Conservation (phyloP, 441 rosid species). For the Aleurites moluccanus region DNA sequence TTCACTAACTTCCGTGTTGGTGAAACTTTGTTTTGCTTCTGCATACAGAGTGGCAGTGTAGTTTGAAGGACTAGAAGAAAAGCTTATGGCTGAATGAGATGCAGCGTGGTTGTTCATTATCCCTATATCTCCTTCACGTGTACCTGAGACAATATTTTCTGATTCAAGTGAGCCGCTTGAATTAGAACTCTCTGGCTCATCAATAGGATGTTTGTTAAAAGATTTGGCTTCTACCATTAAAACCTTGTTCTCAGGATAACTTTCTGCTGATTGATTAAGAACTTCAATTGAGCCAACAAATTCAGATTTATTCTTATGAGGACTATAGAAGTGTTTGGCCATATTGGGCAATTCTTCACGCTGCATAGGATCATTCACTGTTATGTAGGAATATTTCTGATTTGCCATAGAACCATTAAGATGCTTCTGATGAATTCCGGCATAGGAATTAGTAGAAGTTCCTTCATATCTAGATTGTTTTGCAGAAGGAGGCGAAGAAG, state of each 20-base stretch:
- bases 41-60: conserved; percentile 53
- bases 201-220: conserved; percentile 27
- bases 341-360: conserved; percentile 35
- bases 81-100: conserved; percentile 41
- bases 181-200: conserved; percentile 36
- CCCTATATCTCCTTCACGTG: conserved; percentile 29
- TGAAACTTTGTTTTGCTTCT: conserved; percentile 81
- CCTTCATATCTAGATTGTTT: conserved; percentile 41
- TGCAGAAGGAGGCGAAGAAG: conserved; percentile 43
- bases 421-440: conserved; percentile 23
- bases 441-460: conserved; percentile 27
- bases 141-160: conserved; percentile 34
- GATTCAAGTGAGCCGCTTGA: conserved; percentile 44
- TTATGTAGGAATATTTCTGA: conserved; percentile 33
- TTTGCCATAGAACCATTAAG: conserved; percentile 29
- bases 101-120: conserved; percentile 29
- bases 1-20: conserved; percentile 65
- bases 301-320: conserved; percentile 19
- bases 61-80: conserved; percentile 60
- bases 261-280: conserved; percentile 22
- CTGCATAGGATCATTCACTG: conserved; percentile 15
- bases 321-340: conserved; percentile 35
- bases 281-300: conserved; percentile 29
- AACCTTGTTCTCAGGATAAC: conserved; percentile 31
- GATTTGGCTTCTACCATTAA: conserved; percentile 27